Percentiles rank a stretch among this genome's conserved stretches.
Conservation (phyloP, 2,329 filamentous ascomycete genomes). For the Tricladium varicosporioides region DNA sequence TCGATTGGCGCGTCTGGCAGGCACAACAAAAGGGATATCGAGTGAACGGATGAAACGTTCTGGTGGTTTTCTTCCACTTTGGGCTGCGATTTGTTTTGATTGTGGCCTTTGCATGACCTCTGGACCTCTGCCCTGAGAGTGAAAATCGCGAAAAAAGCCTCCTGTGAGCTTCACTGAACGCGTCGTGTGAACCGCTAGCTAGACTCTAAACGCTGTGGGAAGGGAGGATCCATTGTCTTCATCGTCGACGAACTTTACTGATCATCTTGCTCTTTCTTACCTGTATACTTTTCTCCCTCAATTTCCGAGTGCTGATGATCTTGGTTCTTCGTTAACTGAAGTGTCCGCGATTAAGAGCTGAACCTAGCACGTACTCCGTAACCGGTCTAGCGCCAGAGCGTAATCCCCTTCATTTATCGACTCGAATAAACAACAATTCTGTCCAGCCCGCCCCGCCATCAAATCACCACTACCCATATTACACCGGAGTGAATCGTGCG, state of each 20-base stretch:
- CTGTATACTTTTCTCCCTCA: no score
- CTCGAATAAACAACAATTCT: background rate
- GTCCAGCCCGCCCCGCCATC: background rate
- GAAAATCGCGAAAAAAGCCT: constrained; percentile 22
- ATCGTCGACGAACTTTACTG: no score
- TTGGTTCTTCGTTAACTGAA: no score
- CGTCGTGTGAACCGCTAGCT: constrained; percentile 16
- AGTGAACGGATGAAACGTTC: constrained; percentile 21
- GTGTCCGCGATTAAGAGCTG: no score
- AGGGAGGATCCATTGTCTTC: background rate
- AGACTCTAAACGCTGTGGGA: background rate
- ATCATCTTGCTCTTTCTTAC: no score
- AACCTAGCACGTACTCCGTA: no score
- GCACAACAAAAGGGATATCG: constrained; percentile 28
- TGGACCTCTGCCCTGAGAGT: constrained; percentile 11
- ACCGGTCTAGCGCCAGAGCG: no score
- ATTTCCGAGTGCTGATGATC: no score
- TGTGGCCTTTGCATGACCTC: constrained; percentile 12
- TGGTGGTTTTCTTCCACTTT: constrained; percentile 19
- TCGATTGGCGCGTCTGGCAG: constrained; percentile 24
- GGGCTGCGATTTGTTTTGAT: constrained; percentile 32
- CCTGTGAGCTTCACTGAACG: constrained; percentile 13
- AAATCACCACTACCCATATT: constrained; percentile 8
- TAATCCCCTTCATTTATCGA: background rate
- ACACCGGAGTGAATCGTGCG: constrained; percentile 4